phyloP scores from a whole-genome alignment of 2,329 filamentous ascomycete genomes.

The Chrysoporthe deuterocubensis region DNA sequence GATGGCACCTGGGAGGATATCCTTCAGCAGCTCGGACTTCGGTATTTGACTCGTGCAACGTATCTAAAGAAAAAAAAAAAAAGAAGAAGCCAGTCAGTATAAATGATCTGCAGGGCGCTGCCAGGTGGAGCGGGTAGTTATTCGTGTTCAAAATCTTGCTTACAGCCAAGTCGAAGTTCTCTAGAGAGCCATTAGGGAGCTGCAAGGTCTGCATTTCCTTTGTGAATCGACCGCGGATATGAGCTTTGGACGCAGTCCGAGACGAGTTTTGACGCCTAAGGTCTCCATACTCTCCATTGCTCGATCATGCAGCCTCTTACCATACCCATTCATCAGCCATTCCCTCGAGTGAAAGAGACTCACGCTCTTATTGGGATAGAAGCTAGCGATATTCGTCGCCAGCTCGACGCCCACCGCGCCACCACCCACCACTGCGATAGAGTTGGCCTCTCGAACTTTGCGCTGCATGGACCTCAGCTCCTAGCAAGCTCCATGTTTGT shows the following conservation, averaged over 20 bases:
- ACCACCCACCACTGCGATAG: slow-evolving; percentile 57
- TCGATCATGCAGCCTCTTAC: slow-evolving; percentile 44
- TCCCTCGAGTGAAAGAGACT: slow-evolving; percentile 61
- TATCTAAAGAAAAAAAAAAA: slow-evolving; percentile 44
- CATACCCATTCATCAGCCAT: slow-evolving; percentile 57
- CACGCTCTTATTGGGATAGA: slow-evolving; percentile 60
- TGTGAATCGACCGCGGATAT: slow-evolving; percentile 44
- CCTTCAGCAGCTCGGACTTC: slow-evolving; percentile 52
- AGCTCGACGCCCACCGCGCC: slow-evolving; percentile 67
- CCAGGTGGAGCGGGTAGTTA: no score
- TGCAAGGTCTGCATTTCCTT: slow-evolving; percentile 55
- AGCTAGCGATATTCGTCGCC: slow-evolving; percentile 60
- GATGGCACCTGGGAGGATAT: slow-evolving; percentile 49
- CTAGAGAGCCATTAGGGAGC: not conserved
- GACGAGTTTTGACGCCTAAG: slow-evolving; percentile 46
- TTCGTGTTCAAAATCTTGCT: slow-evolving; percentile 3
- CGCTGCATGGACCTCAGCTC: slow-evolving; percentile 52
- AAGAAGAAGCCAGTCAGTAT: slow-evolving; percentile 3
- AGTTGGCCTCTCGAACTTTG: slow-evolving; percentile 46
- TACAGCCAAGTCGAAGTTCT: slow-evolving; percentile 7
- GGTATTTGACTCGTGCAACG: slow-evolving; percentile 64
- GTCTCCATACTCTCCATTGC: slow-evolving; percentile 47
- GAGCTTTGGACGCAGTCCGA: slow-evolving; percentile 44
- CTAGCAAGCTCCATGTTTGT: slow-evolving; percentile 47
- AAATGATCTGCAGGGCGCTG: not conserved